Conservation (phyloP, 1,284 basidiomycete species). For the Sporisorium iseilematis-ciliati region DNA sequence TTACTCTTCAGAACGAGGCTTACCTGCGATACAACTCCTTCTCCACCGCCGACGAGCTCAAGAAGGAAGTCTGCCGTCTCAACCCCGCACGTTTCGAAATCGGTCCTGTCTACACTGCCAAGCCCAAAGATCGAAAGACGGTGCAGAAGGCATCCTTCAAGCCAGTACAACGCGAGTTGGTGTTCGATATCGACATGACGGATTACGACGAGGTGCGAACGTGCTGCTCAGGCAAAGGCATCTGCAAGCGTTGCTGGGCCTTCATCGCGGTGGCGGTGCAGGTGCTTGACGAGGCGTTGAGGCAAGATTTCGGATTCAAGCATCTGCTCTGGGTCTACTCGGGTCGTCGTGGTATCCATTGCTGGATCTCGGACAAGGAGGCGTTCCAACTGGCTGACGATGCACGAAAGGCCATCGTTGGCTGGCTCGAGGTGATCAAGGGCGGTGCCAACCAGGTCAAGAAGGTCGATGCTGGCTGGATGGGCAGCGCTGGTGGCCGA, state of each 20-base stretch:
- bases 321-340: constrained; percentile 97
- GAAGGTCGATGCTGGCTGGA: constrained; percentile 78
- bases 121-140: constrained; percentile 92
- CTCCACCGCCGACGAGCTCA: constrained; percentile 84
- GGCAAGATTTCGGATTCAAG: constrained; percentile 82
- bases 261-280: constrained; percentile 94
- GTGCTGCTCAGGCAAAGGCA: constrained; percentile 90
- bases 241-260: constrained; percentile 93
- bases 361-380: constrained; percentile 92
- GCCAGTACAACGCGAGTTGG: constrained; percentile 88
- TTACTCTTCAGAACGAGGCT: constrained; percentile 89
- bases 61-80: constrained; percentile 77
- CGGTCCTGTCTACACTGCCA: constrained; percentile 89
- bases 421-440: constrained; percentile 87
- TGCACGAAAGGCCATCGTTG: constrained; percentile 85
- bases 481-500: constrained; percentile 76
- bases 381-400: constrained; percentile 92
- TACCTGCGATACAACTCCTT: constrained; percentile 96
- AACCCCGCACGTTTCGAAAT: constrained; percentile 85
- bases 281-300: constrained; percentile 83
- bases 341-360: constrained; percentile 95
- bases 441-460: constrained; percentile 82
- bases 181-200: constrained; percentile 99
- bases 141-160: constrained; percentile 81
- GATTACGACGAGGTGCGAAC: constrained; percentile 97